Conservation (phyloP, 129 eudicot species). For the Calendula officinalis region DNA sequence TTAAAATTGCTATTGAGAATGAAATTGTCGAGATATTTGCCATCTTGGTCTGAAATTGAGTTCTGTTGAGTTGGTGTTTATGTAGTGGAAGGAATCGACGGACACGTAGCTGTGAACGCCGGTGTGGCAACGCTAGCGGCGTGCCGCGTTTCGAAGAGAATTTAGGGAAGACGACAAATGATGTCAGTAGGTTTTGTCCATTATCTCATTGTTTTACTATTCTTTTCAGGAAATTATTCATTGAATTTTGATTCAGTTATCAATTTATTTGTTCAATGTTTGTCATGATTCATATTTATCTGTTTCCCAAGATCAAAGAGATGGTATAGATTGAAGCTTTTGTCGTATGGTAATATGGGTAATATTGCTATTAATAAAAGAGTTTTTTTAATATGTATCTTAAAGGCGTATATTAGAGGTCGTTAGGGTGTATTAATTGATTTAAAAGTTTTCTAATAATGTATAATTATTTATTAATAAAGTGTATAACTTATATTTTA, state of each 20-base stretch:
- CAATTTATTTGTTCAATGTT: neutral
- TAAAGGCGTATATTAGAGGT: too few relatives aligned
- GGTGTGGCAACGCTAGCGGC: conserved; percentile 24
- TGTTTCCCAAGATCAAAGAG: neutral
- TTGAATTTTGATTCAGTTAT: neutral
- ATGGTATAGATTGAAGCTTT: too few relatives aligned
- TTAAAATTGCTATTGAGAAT: neutral
- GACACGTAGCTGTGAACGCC: conserved; percentile 26
- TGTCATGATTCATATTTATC: conserved; percentile 10
- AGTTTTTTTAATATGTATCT: too few relatives aligned
- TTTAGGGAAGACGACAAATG: conserved; percentile 12
- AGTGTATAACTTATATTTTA: too few relatives aligned
- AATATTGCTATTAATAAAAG: too few relatives aligned
- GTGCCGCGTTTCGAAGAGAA: conserved; percentile 30
- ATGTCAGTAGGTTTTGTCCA: conserved; percentile 8
- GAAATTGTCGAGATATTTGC: conserved; percentile 4
- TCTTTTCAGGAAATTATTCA: neutral
- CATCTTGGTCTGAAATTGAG: neutral
- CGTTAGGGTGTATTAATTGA: too few relatives aligned
- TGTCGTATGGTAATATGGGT: too few relatives aligned
- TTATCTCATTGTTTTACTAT: neutral
- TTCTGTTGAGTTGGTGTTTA: conserved; percentile 5
- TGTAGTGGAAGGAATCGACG: conserved; percentile 8
- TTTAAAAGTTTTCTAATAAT: too few relatives aligned
- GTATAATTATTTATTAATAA: too few relatives aligned